phyloP scores from a whole-genome alignment of 352 stramenopile genomes.

The Pythium pyrilobum region DNA sequence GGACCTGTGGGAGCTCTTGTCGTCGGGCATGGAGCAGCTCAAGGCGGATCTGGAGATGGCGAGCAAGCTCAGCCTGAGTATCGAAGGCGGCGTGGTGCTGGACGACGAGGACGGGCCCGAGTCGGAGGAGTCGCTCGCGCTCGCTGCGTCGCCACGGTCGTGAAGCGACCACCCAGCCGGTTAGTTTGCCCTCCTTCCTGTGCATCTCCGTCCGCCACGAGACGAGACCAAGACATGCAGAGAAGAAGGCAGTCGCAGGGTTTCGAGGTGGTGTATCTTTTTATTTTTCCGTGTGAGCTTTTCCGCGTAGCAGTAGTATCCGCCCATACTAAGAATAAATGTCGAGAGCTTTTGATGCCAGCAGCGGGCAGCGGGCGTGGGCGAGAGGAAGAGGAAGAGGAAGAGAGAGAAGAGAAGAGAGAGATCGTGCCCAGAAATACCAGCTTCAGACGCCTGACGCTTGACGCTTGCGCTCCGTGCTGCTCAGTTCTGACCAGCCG shows the following conservation, averaged over 20 bases:
- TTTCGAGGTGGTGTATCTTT: too few species aligned
- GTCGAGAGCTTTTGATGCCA: neutral
- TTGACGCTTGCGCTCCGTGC: too few species aligned
- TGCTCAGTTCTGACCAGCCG: too few species aligned
- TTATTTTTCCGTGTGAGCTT: too few species aligned
- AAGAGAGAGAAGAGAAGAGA: too few species aligned
- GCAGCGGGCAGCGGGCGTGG: too few species aligned
- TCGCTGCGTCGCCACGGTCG: constrained; percentile 31
- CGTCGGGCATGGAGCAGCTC: constrained; percentile 85
- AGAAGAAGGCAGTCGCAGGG: too few species aligned
- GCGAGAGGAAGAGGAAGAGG: too few species aligned
- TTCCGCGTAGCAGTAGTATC: neutral
- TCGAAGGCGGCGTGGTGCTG: constrained; percentile 38
- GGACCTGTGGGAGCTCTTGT: constrained; percentile 82
- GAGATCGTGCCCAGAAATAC: too few species aligned
- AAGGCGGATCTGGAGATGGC: constrained; percentile 84
- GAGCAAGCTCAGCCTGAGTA: constrained; percentile 83
- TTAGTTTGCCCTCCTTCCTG: neutral
- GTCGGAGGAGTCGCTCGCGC: constrained; percentile 45
- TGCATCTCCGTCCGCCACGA: too few species aligned
- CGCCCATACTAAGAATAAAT: constrained; percentile 2
- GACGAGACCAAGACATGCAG: neutral
- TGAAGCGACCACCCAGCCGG: neutral
- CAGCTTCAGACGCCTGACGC: too few species aligned
- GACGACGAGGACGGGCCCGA: constrained; percentile 35